phyloP scores from a whole-genome alignment of 192 early-diverging fungal species.

The Backusella australiensis region DNA sequence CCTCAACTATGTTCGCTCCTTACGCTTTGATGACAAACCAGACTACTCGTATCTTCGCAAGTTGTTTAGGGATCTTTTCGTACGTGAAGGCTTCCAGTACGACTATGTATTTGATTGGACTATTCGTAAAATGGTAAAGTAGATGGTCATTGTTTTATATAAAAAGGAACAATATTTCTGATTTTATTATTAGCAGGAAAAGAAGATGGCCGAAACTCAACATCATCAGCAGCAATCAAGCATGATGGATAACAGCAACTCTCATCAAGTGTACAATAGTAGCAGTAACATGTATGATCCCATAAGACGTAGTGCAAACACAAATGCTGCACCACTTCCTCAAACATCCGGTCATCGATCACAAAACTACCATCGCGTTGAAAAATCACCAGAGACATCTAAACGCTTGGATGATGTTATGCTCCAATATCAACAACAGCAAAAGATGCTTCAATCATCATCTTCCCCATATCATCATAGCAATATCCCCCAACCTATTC shows the following conservation, averaged over 20 bases:
- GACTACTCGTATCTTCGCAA: constrained; percentile 89
- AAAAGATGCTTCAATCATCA: constrained; percentile 30
- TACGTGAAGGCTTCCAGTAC: constrained; percentile 79
- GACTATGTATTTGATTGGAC: constrained; percentile 95
- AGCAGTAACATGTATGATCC: not conserved
- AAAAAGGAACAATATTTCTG: not conserved
- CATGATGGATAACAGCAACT: not conserved
- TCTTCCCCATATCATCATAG: not conserved
- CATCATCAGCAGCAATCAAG: constrained; percentile 3
- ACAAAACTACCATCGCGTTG: constrained; percentile 26
- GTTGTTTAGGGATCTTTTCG: constrained; percentile 84
- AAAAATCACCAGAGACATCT: constrained; percentile 31
- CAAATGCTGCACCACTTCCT: constrained; percentile 17
- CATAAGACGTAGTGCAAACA: constrained; percentile 9
- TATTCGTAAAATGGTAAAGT: constrained; percentile 62
- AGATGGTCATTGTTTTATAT: not conserved
- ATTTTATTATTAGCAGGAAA: constrained; percentile 28
- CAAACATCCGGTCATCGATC: constrained; percentile 18
- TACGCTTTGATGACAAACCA: constrained; percentile 88
- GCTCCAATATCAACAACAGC: constrained; percentile 40
- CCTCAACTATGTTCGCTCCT: constrained; percentile 78
- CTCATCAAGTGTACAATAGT: not conserved
- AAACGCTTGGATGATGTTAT: constrained; percentile 37
- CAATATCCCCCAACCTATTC: not conserved
- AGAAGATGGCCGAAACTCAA: constrained; percentile 13